These are phyloP conservation scores for Boletus sp. DNA, from an alignment of 768 basidiomycete species.

Conservation along the genomic window DNA sequence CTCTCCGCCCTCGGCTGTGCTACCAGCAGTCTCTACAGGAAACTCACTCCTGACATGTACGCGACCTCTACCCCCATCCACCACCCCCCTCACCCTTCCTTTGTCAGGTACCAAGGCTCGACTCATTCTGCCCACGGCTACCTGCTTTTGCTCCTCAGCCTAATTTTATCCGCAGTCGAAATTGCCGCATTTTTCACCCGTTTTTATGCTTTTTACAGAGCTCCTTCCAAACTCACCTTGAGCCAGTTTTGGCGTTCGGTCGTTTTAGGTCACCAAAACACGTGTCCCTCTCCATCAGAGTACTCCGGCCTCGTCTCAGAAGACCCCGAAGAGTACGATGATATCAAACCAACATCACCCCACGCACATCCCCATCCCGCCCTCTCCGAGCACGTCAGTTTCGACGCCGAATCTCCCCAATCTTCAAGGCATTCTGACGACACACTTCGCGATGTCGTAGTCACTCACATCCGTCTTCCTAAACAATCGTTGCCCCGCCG, in stretches of 20 bases:
- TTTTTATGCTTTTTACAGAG: constrained; percentile 43
- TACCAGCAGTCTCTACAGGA: constrained; percentile 67
- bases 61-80: constrained; percentile 28
- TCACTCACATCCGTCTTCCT: constrained; percentile 8
- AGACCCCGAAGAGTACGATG: constrained; percentile 55
- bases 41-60: constrained; percentile 80
- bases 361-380: constrained; percentile 42
- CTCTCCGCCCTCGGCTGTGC: constrained; percentile 62
- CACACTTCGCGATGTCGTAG: constrained; percentile 46
- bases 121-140: constrained; percentile 67
- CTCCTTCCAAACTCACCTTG: constrained; percentile 43
- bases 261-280: constrained; percentile 46
- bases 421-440: constrained; percentile 52
- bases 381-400: constrained; percentile 52
- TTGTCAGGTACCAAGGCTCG: constrained; percentile 62
- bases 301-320: constrained; percentile 58
- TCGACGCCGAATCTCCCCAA: constrained; percentile 41
- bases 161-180: constrained; percentile 52
- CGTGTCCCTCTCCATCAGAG: constrained; percentile 33
- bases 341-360: constrained; percentile 33
- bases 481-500: constrained; percentile 33
- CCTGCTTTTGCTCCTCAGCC: constrained; percentile 43
- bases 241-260: constrained; percentile 55
- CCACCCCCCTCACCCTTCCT: constrained; percentile 8
- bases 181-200: constrained; percentile 49